A percentile compares a stretch with the other conserved stretches of the same genome.
Conservation (phyloP, 1,139 yeast genomes). For the Nakaseomyces kungkrabaensis region DNA sequence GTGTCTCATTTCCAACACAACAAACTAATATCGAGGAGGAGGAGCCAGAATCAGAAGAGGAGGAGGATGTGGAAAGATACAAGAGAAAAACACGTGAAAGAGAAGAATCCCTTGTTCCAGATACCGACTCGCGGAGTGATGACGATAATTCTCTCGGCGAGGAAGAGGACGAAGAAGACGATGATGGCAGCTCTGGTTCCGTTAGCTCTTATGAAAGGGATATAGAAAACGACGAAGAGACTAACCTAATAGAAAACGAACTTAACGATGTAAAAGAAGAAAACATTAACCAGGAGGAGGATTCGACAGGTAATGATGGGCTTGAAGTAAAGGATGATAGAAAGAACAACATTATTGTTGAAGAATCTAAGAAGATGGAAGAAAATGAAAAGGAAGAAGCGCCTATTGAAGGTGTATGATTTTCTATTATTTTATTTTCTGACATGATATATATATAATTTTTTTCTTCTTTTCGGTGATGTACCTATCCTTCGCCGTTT, state of each 20-base stretch:
- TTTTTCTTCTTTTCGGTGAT: background rate
- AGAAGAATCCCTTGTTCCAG: constrained; percentile 6
- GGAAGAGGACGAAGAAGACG: constrained; percentile 1
- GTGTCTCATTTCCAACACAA: background rate
- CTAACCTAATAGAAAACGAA: background rate
- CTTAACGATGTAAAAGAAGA: constrained; percentile 2
- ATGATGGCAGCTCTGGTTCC: constrained; percentile 2
- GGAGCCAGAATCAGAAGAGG: constrained; percentile 5
- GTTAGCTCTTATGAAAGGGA: constrained; percentile 5
- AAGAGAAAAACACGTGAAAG: constrained; percentile 6
- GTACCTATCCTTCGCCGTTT: background rate
- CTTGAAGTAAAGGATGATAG: background rate
- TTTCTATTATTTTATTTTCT: background rate
- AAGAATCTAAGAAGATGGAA: background rate
- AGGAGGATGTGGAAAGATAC: constrained; percentile 7
- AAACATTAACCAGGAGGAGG: background rate
- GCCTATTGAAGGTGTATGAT: background rate
- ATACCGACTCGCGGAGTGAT: background rate
- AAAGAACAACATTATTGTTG: constrained; percentile 2
- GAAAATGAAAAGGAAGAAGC: background rate
- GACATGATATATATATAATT: too few species aligned
- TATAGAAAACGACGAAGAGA: constrained; percentile 3
- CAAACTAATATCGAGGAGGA: constrained; percentile 4
- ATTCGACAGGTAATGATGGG: background rate
- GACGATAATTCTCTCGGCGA: constrained; percentile 1